Base-by-base conservation (phyloP, 176 grass and related monocot species). In the Thalia dealbata region DNA sequence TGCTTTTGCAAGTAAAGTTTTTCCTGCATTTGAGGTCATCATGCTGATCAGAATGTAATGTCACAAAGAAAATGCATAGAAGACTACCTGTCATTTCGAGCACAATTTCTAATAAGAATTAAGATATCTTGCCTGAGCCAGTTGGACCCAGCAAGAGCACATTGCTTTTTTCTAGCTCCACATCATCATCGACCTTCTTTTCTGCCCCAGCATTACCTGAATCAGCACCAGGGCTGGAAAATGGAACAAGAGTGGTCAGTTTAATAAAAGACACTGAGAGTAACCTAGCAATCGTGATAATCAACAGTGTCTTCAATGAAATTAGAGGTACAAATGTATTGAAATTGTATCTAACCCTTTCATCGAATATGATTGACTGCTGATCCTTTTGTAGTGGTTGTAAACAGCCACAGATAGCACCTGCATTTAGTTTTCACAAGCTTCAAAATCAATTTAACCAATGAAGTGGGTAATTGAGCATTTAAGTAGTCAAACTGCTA, bases 91-190 rank as follows among this genome's bases (percentile, higher is more conserved):
- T 13, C 14, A 13, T 22, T 68, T 16, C 19, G 63, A 61, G 69
- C 14, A 35, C 13, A n/a, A 67, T 51, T 23, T 44, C 2, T 76
- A 61, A 50, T 67, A 45, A 73, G n/a, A 56, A 64, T 72, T 18
- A 67, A 77, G 48, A 11, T 38, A 29, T 58, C 51, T 14, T 59
- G 90, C 93, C 95, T 80, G 90, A 97, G 50, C 95, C 95, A 82
- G 95, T 97, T 41, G 95, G 95, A 50, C 90, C 95, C 87, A 97
- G 86, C 81, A 97, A 72, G 30, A 97, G 89, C 30, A 97, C 82
- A 84, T 97, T 97, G 81, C 95, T 97, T 87, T 97, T 97, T 77
- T 97, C 95, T 86, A 97, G 84, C 86, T 97, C 95, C 76, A 97
- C 83, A 81, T 86, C 83, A 72, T 89, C 85, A 83, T 87, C 64